Conservation (phyloP, 1,284 basidiomycete species). For the Rhodotorula glutinis region DNA sequence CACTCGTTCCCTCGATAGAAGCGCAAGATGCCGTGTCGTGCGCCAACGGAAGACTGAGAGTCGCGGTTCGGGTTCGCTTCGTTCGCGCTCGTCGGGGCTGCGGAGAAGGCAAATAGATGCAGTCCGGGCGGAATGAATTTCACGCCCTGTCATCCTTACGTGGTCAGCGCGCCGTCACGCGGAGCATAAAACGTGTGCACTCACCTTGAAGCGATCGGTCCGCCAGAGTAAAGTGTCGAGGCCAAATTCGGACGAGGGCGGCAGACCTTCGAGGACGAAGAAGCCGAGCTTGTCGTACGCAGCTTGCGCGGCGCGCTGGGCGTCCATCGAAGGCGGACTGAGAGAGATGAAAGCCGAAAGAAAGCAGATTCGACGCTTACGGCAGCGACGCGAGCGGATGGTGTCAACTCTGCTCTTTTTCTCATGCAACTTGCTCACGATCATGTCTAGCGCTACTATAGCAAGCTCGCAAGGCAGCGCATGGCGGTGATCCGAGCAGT, state of each 20-base stretch:
- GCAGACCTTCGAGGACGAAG: slow-evolving; percentile 34
- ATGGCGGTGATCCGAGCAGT: not conserved
- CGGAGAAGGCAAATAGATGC: slow-evolving; percentile 42
- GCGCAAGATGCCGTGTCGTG: slow-evolving; percentile 33
- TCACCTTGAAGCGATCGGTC: slow-evolving; percentile 36
- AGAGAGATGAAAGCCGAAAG: too few relatives aligned
- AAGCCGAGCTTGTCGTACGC: slow-evolving; percentile 4
- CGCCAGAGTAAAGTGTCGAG: slow-evolving; percentile 40
- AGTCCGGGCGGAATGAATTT: slow-evolving; percentile 42
- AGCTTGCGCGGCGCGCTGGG: not conserved
- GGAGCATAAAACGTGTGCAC: too few relatives aligned
- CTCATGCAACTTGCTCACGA: not conserved
- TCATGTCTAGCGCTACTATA: not conserved
- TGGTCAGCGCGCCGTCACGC: too few relatives aligned
- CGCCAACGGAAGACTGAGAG: slow-evolving; percentile 15
- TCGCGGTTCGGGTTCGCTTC: not conserved
- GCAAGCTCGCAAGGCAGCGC: too few relatives aligned
- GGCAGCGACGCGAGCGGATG: too few relatives aligned
- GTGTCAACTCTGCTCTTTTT: too few relatives aligned
- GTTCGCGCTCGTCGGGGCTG: slow-evolving; percentile 14
- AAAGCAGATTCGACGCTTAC: too few relatives aligned
- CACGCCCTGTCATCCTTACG: slow-evolving; percentile 36
- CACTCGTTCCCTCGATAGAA: slow-evolving; percentile 22
- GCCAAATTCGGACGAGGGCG: slow-evolving; percentile 40
- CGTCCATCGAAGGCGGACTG: not conserved